These are phyloP conservation scores for Phlebiopsis flavidoalba DNA, from an alignment of 768 basidiomycete species.

Conservation along the genomic window DNA sequence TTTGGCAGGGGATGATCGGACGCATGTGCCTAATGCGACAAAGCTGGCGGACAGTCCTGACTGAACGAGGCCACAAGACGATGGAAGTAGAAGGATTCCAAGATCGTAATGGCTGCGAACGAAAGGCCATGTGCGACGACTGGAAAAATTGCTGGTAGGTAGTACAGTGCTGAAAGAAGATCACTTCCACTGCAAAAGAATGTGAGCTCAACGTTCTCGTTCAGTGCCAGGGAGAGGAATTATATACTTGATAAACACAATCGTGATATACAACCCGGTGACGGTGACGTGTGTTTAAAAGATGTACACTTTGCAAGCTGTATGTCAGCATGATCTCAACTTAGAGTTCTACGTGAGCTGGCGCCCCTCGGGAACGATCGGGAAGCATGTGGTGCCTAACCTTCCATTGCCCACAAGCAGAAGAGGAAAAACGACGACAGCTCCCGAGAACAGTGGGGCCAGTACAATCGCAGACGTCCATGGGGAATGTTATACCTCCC, in stretches of 20 bases:
- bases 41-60: slow-evolving; percentile 59
- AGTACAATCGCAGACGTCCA: slow-evolving; percentile 64
- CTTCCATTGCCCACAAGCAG: slow-evolving; percentile 70
- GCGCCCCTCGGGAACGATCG: slow-evolving; percentile 68
- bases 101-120: slow-evolving; percentile 61
- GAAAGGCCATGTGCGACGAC: slow-evolving; percentile 60
- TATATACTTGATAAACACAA: slow-evolving; percentile 62
- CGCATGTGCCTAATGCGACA: too few relatives aligned
- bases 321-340: neutral
- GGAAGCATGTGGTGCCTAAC: slow-evolving; percentile 59
- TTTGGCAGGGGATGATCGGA: too few relatives aligned
- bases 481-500: slow-evolving; percentile 69
- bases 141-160: slow-evolving; percentile 76
- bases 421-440: slow-evolving; percentile 52
- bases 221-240: neutral
- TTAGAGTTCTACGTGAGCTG: too few relatives aligned
- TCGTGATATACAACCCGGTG: slow-evolving; percentile 59
- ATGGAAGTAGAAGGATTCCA: slow-evolving; percentile 66
- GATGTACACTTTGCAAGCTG: slow-evolving; percentile 51
- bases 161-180: slow-evolving; percentile 64
- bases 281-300: slow-evolving; percentile 61
- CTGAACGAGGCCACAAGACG: slow-evolving; percentile 57
- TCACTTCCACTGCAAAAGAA: slow-evolving; percentile 42
- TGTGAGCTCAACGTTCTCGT: slow-evolving; percentile 1
- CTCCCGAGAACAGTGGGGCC: slow-evolving; percentile 37